Evolutionary conservation across 768 basidiomycete species (phyloP).

Genomic region (Clathrus columnatus): DNA sequence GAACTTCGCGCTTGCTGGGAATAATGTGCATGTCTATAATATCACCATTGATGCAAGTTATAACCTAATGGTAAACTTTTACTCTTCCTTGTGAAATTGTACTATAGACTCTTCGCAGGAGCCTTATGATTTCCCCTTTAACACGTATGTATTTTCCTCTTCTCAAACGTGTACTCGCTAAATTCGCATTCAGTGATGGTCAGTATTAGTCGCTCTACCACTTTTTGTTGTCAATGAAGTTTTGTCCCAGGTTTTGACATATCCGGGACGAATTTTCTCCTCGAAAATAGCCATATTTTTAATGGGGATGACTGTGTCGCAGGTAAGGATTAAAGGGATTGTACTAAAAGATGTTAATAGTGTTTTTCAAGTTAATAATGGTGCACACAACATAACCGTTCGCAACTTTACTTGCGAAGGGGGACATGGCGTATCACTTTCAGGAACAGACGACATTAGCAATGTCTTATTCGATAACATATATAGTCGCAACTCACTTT

Average conservation of each 20-base stretch:
- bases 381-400: slow-evolving; percentile 1
- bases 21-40: slow-evolving; percentile 43
- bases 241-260: slow-evolving; percentile 36
- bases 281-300: slow-evolving; percentile 48
- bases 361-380: background rate
- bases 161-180: too few relatives aligned
- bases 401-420: background rate
- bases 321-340: background rate
- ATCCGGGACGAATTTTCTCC: slow-evolving; percentile 46
- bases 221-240: too few relatives aligned
- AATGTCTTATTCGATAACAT: background rate
- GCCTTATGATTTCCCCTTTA: background rate
- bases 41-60: slow-evolving; percentile 41
- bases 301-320: slow-evolving; percentile 50
- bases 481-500: slow-evolving; percentile 1
- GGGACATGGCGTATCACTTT: slow-evolving; percentile 2
- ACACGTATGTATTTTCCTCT: background rate
- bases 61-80: background rate
- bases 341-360: background rate
- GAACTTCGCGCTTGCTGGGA: slow-evolving; percentile 37
- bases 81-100: slow-evolving; percentile 2
- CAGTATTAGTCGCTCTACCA: background rate
- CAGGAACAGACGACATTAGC: background rate
- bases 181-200: too few relatives aligned
- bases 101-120: slow-evolving; percentile 17